Evolutionary conservation across 805 yeast species (phyloP), one percentile per base, ranked within the genome.

Genomic region (Pichia heedii): DNA sequence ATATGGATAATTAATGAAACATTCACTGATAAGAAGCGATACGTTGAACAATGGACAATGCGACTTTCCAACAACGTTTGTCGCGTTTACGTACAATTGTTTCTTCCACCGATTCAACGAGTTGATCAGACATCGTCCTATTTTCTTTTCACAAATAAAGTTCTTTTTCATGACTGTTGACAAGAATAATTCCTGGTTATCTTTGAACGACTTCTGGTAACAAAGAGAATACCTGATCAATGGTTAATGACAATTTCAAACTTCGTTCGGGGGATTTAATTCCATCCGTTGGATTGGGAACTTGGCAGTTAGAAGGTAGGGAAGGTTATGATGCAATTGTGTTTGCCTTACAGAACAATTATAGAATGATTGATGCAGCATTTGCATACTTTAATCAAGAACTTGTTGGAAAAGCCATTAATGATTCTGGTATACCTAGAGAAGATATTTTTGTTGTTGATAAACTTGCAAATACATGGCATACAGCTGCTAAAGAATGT

Each of bases 361-460:
- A 81, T 58, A 71, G 89, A 51, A 89, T 79, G 54, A 65, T 84
- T 46, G 93, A 84, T 56, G 66, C 79, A 18, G 95, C 94, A 6
- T 76, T 69, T 9, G 60, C 62, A 15, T 84, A 84, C 62, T 63
- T 65, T 13, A 84, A 84, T 62, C 84, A 82, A 55, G 50, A 50
- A 18, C 80, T 75, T 48, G 74, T 76, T 3, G 79, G 77, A 19
- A 66, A 70, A 38, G 90, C 81, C 2, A 73, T 82, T 36, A 58
- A 65, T 8, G 55, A 63, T 39, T 82, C 61, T 56, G 22, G 46
- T 18, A 37, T 48, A 18, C 56, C 53, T 46, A 54, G 73, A 41
- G 52, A 53, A 24, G 67, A 69, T 41, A 45, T 69, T 20, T 69
- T 61, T 47, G 53, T 63, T 39, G 67, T 71, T 33, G 61, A 70